These are phyloP conservation scores for Eremochloa ophiuroides DNA, from an alignment of 176 grass and related monocot species.

Conservation along the genomic window DNA sequence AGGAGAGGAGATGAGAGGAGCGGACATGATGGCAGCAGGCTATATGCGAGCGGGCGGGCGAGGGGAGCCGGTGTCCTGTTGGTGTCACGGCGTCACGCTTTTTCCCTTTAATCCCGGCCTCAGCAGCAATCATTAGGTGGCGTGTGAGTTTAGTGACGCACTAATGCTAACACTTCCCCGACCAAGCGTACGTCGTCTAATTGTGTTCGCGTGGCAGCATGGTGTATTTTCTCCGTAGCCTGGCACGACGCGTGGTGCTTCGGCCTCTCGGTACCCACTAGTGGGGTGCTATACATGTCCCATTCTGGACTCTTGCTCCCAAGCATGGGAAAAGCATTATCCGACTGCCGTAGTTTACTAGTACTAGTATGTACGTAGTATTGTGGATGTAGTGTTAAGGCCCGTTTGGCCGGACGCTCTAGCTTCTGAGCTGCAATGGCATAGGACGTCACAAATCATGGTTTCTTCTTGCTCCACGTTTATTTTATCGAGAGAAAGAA, in stretches of 20 bases:
- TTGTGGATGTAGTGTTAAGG: too few species aligned
- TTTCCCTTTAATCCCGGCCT: neutral
- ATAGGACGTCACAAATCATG: too few species aligned
- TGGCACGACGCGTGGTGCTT: slow-evolving; percentile 14
- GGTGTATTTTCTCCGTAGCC: neutral
- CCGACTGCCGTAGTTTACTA: neutral
- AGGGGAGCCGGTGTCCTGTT: neutral
- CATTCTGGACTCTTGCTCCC: neutral
- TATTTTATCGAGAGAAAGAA: too few species aligned
- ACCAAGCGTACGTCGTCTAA: neutral
- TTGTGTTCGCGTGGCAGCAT: neutral
- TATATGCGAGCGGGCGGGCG: neutral
- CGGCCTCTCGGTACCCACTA: neutral
- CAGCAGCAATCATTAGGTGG: slow-evolving; percentile 36
- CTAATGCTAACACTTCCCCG: slow-evolving; percentile 21
- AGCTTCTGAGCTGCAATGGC: too few species aligned
- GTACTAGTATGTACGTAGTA: too few species aligned
- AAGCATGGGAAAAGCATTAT: neutral
- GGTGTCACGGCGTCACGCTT: slow-evolving; percentile 29
- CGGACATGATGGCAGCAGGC: neutral
- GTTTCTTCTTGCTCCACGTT: too few species aligned
- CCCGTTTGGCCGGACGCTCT: too few species aligned
- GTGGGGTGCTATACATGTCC: neutral
- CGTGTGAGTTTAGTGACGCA: slow-evolving; percentile 23
- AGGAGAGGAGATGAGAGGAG: neutral